Evolutionary conservation across 2,329 filamentous ascomycete genomes (phyloP).

Genomic region (Alternaria infectoria): DNA sequence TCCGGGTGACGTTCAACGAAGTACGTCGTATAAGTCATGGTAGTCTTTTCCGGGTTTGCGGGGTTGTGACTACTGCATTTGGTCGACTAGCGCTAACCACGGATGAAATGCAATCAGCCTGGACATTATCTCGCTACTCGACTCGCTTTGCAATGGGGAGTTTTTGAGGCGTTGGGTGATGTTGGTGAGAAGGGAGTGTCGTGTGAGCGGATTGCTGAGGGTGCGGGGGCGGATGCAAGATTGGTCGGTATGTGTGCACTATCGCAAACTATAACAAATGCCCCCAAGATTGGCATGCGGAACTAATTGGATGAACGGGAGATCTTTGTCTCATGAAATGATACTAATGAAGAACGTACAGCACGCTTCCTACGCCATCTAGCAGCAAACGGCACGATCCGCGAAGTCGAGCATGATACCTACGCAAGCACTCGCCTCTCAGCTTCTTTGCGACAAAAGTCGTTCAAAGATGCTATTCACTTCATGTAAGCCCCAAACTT

Average conservation of each 20-base stretch:
- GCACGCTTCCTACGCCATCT: constrained; percentile 11
- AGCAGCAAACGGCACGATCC: constrained; percentile 13
- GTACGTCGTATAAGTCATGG: not conserved
- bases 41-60: not conserved
- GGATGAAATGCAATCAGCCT: not conserved
- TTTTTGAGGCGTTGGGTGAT: constrained; percentile 10
- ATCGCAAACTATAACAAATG: not conserved
- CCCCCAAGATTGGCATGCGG: fast-evolving
- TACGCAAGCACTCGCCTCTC: constrained; percentile 15
- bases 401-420: constrained; percentile 6
- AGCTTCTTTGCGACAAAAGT: constrained; percentile 11
- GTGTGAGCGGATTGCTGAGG: not conserved
- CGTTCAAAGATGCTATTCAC: constrained; percentile 9
- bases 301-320: not conserved
- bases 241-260: not conserved
- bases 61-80: not conserved
- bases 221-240: not conserved
- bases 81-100: not conserved
- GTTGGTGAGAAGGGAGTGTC: constrained; percentile 1
- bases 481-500: not conserved
- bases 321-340: fast-evolving
- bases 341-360: not conserved
- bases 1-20: not conserved
- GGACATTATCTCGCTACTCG: constrained; percentile 15
- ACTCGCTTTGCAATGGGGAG: constrained; percentile 15